Conservation (phyloP, 148 eudicot genomes). For the Dysphania ambrosioides region DNA sequence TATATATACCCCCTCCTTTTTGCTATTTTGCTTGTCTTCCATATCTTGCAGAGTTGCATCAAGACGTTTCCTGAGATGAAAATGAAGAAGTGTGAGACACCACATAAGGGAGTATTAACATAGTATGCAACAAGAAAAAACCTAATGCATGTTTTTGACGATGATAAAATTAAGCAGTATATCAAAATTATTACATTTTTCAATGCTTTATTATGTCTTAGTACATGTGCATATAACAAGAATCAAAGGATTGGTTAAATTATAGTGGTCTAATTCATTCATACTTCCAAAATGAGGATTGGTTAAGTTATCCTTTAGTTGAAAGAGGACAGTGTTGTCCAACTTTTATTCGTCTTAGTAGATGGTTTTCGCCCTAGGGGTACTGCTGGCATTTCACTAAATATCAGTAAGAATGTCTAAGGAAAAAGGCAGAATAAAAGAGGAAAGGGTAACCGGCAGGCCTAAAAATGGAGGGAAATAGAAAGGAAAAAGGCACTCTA, state of each 20-base stretch:
- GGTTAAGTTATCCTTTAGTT: not conserved
- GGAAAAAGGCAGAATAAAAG: no score
- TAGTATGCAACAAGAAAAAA: not conserved
- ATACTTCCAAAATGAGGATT: not conserved
- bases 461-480: no score
- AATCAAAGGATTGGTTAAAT: no score
- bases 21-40: constrained; percentile 95
- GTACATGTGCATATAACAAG: no score
- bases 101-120: not conserved
- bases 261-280: no score
- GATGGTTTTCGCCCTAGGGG: no score
- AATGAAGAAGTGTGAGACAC: constrained; percentile 1
- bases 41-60: constrained; percentile 82
- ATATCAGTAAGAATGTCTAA: no score
- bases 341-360: no score
- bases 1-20: constrained; percentile 71
- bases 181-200: not conserved
- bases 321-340: not conserved
- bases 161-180: no score
- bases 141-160: not conserved
- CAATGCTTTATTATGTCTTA: not conserved
- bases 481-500: no score
- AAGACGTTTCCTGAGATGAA: constrained; percentile 69
- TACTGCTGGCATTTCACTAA: no score
- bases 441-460: no score